Percentiles rank a stretch among this genome's conserved stretches.
phyloP scores from a whole-genome alignment of 768 basidiomycete species.

The Pisolithus orientalis region DNA sequence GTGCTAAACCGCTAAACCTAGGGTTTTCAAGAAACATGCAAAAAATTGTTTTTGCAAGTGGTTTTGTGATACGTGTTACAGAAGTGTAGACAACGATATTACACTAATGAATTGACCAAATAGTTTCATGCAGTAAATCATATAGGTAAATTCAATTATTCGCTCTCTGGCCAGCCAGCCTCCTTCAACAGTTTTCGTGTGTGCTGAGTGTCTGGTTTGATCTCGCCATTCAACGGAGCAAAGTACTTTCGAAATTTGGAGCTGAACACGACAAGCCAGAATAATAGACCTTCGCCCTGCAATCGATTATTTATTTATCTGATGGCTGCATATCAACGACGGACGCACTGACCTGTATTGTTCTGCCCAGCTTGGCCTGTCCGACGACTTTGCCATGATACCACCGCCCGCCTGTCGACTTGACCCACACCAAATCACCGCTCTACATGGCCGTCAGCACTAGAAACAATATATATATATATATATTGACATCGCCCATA shows the following conservation, averaged over 20 bases:
- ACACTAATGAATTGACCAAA: too few relatives aligned
- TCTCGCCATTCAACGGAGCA: constrained; percentile 58
- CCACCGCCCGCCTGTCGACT: constrained; percentile 46
- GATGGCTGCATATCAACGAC: not conserved
- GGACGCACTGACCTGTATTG: constrained; percentile 36
- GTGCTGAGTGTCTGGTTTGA: constrained; percentile 51
- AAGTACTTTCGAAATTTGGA: constrained; percentile 50
- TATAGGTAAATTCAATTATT: not conserved
- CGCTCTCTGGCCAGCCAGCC: constrained; percentile 13
- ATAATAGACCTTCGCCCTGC: constrained; percentile 42
- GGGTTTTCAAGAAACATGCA: too few relatives aligned
- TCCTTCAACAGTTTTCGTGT: constrained; percentile 42
- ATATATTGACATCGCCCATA: not conserved
- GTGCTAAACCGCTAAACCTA: too few relatives aligned
- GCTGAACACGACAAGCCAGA: constrained; percentile 46
- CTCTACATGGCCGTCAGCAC: constrained; percentile 22
- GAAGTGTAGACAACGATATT: too few relatives aligned
- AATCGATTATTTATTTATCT: not conserved
- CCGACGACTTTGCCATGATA: constrained; percentile 42
- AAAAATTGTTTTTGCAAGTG: too few relatives aligned
- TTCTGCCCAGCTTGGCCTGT: constrained; percentile 37
- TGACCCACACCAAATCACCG: constrained; percentile 48
- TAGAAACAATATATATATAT: not conserved
- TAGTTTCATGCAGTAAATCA: too few relatives aligned
- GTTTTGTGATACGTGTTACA: too few relatives aligned